A percentile compares a stretch with the other conserved stretches of the same genome.
Conservation (phyloP, 1,284 basidiomycete species). For the Flammula alnicola region DNA sequence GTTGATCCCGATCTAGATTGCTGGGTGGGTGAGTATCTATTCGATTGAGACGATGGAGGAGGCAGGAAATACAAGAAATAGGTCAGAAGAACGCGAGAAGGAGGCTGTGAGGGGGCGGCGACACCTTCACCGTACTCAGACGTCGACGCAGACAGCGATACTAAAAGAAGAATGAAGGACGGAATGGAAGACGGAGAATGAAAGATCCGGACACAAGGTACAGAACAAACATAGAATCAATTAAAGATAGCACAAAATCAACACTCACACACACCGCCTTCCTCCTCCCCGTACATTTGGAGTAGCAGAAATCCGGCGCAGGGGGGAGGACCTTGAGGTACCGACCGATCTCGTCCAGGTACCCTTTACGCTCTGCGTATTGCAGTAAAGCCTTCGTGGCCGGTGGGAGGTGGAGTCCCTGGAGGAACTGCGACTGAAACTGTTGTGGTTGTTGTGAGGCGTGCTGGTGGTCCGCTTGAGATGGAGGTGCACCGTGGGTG, state of each 20-base stretch:
- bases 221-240: neutral
- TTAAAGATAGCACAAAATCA: neutral
- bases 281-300: slow-evolving; percentile 71
- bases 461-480: no score
- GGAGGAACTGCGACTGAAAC: neutral
- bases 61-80: no score
- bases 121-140: no score
- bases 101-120: no score
- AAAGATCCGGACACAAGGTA: no score
- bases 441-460: no score
- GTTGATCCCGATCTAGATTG: slow-evolving; percentile 87
- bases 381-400: slow-evolving; percentile 1
- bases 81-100: no score
- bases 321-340: slow-evolving; percentile 16
- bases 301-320: slow-evolving; percentile 55
- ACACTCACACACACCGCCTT: slow-evolving; percentile 73
- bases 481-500: neutral
- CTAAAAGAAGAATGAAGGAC: no score
- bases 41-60: no score
- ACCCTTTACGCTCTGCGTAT: neutral
- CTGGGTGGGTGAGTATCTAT: no score
- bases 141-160: no score
- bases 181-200: no score
- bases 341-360: slow-evolving; percentile 10
- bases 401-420: slow-evolving; percentile 3